phyloP scores from a whole-genome alignment of 805 yeast genomes.

The Naumovozyma baii region DNA sequence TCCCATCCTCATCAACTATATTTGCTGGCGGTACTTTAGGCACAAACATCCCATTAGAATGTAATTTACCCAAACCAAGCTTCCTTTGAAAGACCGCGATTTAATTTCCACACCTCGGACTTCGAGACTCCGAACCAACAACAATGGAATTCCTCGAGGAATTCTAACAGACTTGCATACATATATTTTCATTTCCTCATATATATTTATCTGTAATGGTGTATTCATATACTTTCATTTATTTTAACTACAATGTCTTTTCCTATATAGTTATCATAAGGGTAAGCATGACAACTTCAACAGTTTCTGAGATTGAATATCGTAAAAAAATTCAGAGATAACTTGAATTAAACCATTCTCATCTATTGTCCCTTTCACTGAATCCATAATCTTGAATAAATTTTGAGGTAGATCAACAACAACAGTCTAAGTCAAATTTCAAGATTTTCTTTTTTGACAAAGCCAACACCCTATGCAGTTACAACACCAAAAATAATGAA shows the following conservation, averaged over 20 bases:
- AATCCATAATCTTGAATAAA: conserved; percentile 17
- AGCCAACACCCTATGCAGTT: conserved; percentile 77
- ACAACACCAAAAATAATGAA: conserved; percentile 64
- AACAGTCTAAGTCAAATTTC: conserved; percentile 12
- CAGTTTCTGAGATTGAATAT: background rate
- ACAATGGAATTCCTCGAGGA: background rate
- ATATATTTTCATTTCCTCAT: background rate
- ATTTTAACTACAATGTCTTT: no score
- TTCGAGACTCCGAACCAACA: background rate
- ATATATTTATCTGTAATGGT: background rate
- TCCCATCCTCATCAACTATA: background rate
- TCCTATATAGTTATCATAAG: background rate
- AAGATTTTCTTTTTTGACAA: conserved; percentile 72
- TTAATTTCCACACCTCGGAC: background rate
- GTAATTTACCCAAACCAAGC: background rate
- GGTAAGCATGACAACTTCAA: background rate
- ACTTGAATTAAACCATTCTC: conserved; percentile 19
- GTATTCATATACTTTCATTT: no score
- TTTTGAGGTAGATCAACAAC: conserved; percentile 1
- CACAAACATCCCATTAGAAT: background rate
- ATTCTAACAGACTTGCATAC: background rate
- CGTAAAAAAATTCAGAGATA: conserved; percentile 9
- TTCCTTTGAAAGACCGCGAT: background rate
- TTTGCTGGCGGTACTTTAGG: background rate
- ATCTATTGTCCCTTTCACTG: conserved; percentile 20